Base-by-base conservation (phyloP, 768 basidiomycete species). In the Lactifluus hygrophoroides region DNA sequence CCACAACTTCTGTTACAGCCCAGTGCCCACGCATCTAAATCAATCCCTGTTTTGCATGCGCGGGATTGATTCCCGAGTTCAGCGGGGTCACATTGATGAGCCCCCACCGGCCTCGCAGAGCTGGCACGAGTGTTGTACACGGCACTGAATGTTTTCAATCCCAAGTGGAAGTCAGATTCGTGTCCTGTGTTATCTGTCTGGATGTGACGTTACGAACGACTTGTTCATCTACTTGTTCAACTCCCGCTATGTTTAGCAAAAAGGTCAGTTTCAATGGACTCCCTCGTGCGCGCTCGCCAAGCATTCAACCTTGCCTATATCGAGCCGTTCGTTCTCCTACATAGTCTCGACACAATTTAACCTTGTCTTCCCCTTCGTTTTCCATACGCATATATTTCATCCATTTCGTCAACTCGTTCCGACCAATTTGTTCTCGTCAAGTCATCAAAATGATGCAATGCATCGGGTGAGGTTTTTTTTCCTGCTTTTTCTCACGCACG, bases 401-500 rank as follows among this genome's bases (percentile, higher is more conserved):
- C 32, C 40, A 44, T 34, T 57, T 58, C 45, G 57, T 7, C 38
- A 16, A 43, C 46, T 48, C 50, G 28, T 34, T 49, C 28, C 32
- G 47, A 57, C 55, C 60, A 16, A 52, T 48, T 40, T 44, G 51
- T 6, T 23, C 45, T 52, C 21, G 21, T 27, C 44, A 42, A 90
- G 89, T 17, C 79, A 86, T 67, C 74, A 91, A 28, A 76, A 73
- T 53, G 77, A 84, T 56, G 64, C 82, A 1, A 56, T 54, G 14
- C 75, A 88, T 62, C 82, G 86, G 34, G 87, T 91, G 63, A 82
- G n/a, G n/a, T n/a, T n/a, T n/a, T n/a, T n/a, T n/a, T n/a, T n/a
- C n/a, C n/a, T n/a, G n/a, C n/a, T n/a, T n/a, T n/a, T n/a, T n/a
- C n/a, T n/a, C n/a, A n/a, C n/a, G n/a, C n/a, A n/a, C n/a, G n/a